These are phyloP conservation scores for Paragyromitra xinjiangensis DNA, from an alignment of 495 filamentous ascomycete genomes.

Conservation along the genomic window DNA sequence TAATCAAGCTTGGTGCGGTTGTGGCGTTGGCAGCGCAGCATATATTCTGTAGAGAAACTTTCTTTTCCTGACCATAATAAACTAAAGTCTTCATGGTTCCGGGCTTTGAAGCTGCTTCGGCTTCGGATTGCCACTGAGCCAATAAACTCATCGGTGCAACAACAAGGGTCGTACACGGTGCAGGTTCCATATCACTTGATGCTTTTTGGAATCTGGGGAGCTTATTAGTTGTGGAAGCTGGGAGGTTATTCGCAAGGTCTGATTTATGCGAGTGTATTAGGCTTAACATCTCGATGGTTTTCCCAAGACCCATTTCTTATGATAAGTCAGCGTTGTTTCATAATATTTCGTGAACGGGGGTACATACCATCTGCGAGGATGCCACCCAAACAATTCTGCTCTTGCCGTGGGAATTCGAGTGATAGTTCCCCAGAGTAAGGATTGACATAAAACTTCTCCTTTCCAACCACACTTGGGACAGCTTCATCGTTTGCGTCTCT, in stretches of 20 bases:
- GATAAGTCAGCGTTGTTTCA: conserved; percentile 20
- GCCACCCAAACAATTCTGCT: conserved; percentile 93
- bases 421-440: conserved; percentile 95
- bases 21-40: conserved; percentile 77
- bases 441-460: conserved; percentile 88
- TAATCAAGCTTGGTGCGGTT: conserved; percentile 84
- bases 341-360: conserved; percentile 43
- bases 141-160: conserved; percentile 94
- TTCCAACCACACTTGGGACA: conserved; percentile 68
- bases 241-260: conserved; percentile 64
- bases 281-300: conserved; percentile 97
- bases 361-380: conserved; percentile 90
- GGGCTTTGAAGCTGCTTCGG: conserved; percentile 81
- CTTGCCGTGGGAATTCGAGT: conserved; percentile 88
- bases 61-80: conserved; percentile 91
- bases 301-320: conserved; percentile 75
- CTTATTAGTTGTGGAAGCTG: conserved; percentile 57
- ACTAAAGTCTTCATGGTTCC: conserved; percentile 83
- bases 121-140: conserved; percentile 95
- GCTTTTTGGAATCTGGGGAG: conserved; percentile 55
- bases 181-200: conserved; percentile 65
- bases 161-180: conserved; percentile 91
- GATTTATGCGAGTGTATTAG: conserved; percentile 86
- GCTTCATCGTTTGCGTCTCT: conserved; percentile 87
- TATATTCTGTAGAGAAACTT: conserved; percentile 74